Evolutionary conservation across 768 basidiomycete species (phyloP), one percentile per base, ranked within the genome.

Genomic region (Lactarius psammicola): DNA sequence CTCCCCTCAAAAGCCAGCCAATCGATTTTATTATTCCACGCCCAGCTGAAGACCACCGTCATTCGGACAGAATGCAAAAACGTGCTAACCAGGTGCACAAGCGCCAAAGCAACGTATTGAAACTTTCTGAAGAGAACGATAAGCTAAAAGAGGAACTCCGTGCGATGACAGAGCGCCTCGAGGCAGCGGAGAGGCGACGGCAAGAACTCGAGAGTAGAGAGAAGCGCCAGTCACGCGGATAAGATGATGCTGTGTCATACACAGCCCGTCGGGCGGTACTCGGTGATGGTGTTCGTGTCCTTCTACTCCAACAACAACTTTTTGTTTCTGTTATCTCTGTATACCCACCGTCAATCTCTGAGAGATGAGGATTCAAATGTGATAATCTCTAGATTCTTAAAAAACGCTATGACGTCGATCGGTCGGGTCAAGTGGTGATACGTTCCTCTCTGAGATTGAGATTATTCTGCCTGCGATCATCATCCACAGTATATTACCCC

Each of bases 61-160:
- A 53, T 31, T 2, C 51, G 23, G 18, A 51, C 64, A 74, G 69
- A 61, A 54, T 70, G 40, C 66, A 79, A 76, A 75, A 64, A 74
- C 83, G 69, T 63, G 65, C 61, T 38, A 66, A 49, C 33, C 26
- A 62, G 9, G 61, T 66, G 3, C 79, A 89, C 73, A 92, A 91
- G 76, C 85, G 90, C 67, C 86, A 85, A 49, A 89, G 87, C 71
- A 91, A 88, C 75, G 88, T 92, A 65, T 74, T 89, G 72, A 90
- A 88, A 72, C 80, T 93, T 40, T 81, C 87, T 26, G 81, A 88
- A 77, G 90, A 93, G 80, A 88, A 92, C 74, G 87, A 89, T 75
- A 88, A 86, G 75, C 78, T 93, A 66, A 86, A 88, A 76, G 87
- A 82, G 58, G 86, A 91, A 76, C 81, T 93, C 72, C 85, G 81